Evolutionary conservation across 2,329 filamentous ascomycete genomes (phyloP).

Genomic region (Fusarium sp.): DNA sequence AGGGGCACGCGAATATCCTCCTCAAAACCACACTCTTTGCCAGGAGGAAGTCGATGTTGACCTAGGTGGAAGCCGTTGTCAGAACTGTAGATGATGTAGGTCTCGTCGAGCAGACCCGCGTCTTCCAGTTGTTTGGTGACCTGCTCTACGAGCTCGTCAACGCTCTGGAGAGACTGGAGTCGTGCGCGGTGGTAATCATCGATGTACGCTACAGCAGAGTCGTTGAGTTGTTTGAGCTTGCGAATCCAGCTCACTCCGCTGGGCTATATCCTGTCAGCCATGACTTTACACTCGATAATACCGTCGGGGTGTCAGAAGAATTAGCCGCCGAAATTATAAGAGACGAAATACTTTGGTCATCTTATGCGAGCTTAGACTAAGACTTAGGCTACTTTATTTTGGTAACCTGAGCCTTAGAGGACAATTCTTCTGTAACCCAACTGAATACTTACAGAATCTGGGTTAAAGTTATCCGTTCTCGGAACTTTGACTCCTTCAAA

Average conservation of each 20-base stretch:
- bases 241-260: slow-evolving; percentile 60
- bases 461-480: slow-evolving; percentile 74
- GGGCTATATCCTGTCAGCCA: slow-evolving; percentile 24
- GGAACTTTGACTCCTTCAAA: slow-evolving; percentile 71
- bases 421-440: no score
- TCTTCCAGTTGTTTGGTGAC: slow-evolving; percentile 57
- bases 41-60: slow-evolving; percentile 67
- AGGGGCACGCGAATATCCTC: slow-evolving; percentile 70
- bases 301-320: no score
- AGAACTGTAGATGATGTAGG: slow-evolving; percentile 68
- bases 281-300: not conserved
- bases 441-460: slow-evolving; percentile 57
- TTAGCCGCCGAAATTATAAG: no score
- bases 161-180: slow-evolving; percentile 62
- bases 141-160: slow-evolving; percentile 65
- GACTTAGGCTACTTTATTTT: no score
- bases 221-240: slow-evolving; percentile 54
- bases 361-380: no score
- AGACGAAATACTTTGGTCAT: no score
- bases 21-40: slow-evolving; percentile 68
- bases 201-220: slow-evolving; percentile 57
- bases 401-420: no score
- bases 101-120: slow-evolving; percentile 70
- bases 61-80: slow-evolving; percentile 72
- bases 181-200: slow-evolving; percentile 64